phyloP scores from a whole-genome alignment of 371 early-diverging fungal genomes.

The Smittium mucronatum region DNA sequence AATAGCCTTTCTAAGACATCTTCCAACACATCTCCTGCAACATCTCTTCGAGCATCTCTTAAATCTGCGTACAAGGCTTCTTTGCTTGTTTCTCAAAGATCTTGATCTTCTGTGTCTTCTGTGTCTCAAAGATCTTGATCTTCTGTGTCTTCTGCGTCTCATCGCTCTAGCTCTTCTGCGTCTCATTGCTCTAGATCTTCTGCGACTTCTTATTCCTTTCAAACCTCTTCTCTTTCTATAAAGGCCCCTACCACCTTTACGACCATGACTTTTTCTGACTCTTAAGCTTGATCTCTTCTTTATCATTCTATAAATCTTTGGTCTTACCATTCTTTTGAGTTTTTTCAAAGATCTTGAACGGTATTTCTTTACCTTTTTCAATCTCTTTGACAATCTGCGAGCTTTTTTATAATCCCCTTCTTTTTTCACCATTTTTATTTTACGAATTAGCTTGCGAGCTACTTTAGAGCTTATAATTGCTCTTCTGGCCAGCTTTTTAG shows the following conservation, averaged over 20 bases:
- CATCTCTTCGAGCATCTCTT: not conserved
- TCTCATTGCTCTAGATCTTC: too few relatives aligned
- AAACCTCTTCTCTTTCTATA: not conserved
- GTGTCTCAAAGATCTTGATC: not conserved
- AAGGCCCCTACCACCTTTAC: not conserved
- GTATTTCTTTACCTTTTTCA: not conserved
- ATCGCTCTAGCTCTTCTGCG: not conserved
- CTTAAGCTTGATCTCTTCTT: not conserved
- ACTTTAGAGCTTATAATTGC: not conserved
- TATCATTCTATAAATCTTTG: not conserved
- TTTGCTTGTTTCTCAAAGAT: not conserved
- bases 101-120: not conserved
- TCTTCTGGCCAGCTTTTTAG: not conserved
- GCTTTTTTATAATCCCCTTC: not conserved
- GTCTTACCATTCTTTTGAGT: not conserved
- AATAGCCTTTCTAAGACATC: not conserved
- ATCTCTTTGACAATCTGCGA: not conserved
- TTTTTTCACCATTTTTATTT: not conserved
- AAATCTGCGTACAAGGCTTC: not conserved
- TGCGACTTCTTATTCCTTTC: not conserved
- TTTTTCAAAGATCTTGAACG: not conserved
- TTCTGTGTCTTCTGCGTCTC: not conserved
- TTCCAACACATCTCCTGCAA: not conserved
- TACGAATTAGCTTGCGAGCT: not conserved
- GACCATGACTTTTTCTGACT: not conserved